These are phyloP conservation scores for Sporothrix protearum DNA, from an alignment of 2,329 filamentous ascomycete species.

Conservation along the genomic window DNA sequence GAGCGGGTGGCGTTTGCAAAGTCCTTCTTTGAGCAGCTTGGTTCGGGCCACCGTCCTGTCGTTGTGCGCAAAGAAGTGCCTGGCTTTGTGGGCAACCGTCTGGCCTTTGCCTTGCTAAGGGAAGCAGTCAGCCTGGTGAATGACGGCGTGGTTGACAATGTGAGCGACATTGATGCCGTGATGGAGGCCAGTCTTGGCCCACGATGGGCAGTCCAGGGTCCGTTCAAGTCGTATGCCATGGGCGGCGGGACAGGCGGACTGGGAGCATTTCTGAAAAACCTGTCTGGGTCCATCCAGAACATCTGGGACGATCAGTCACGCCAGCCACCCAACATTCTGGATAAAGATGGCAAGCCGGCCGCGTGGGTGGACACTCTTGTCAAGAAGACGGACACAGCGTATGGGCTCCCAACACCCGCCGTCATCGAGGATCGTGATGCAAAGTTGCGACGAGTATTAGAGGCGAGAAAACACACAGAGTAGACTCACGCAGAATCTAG, in stretches of 20 bases:
- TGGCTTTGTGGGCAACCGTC: conserved; percentile 45
- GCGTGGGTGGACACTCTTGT: conserved; percentile 11
- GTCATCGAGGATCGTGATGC: conserved; percentile 8
- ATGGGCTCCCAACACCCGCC: conserved; percentile 8
- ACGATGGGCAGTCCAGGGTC: conserved; percentile 23
- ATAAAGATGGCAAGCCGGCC: not conserved
- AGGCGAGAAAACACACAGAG: not conserved
- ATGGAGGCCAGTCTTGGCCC: conserved; percentile 22
- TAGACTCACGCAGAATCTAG: not conserved
- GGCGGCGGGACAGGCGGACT: conserved; percentile 19
- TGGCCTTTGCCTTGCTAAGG: conserved; percentile 40
- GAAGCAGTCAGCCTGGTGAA: conserved; percentile 39
- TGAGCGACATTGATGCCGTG: conserved; percentile 32
- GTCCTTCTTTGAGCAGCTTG: conserved; percentile 36
- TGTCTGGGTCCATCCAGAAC: conserved; percentile 6
- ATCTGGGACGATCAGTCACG: conserved; percentile 14
- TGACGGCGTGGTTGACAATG: conserved; percentile 33
- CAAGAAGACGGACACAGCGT: not conserved
- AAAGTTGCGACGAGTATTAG: not conserved
- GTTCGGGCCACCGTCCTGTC: conserved; percentile 41
- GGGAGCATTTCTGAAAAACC: not conserved
- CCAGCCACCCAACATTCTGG: not conserved
- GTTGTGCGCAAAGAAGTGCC: conserved; percentile 41
- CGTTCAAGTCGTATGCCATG: conserved; percentile 21
- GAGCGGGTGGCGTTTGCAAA: conserved; percentile 33